Evolutionary conservation across 768 basidiomycete genomes (phyloP).

Genomic region (Russula ochroleuca): DNA sequence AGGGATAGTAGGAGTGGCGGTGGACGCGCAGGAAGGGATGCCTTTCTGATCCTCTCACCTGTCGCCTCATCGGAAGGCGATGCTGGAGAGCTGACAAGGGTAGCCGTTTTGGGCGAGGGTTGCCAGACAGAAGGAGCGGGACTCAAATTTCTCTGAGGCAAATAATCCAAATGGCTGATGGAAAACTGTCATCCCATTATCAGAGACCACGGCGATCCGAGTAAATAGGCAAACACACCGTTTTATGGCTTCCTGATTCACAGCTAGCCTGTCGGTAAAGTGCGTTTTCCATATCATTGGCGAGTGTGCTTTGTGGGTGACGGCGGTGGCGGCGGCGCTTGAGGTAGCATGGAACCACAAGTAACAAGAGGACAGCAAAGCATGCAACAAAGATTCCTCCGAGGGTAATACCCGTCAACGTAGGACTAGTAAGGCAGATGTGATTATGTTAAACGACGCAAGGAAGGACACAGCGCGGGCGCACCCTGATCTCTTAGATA

Average conservation of each 20-base stretch:
- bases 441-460: neutral
- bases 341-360: slow-evolving; percentile 3
- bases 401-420: neutral
- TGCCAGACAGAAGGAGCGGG: neutral
- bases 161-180: neutral
- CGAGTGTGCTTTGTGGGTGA: neutral
- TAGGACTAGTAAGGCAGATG: neutral
- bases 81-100: neutral
- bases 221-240: neutral
- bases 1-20: neutral
- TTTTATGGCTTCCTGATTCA: neutral
- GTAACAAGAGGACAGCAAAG: neutral
- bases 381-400: neutral
- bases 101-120: neutral
- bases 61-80: too few species aligned
- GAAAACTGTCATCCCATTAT: neutral
- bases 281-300: neutral
- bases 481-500: slow-evolving; percentile 2
- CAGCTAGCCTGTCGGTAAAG: neutral
- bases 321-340: slow-evolving; percentile 1
- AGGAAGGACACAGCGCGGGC: neutral
- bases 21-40: neutral
- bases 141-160: neutral
- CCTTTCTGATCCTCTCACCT: neutral
- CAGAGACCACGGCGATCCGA: neutral